Evolutionary conservation across 2,329 filamentous ascomycete genomes (phyloP), one percentile per base, ranked within the genome.

Genomic region (Berkeleyomyces basicola): DNA sequence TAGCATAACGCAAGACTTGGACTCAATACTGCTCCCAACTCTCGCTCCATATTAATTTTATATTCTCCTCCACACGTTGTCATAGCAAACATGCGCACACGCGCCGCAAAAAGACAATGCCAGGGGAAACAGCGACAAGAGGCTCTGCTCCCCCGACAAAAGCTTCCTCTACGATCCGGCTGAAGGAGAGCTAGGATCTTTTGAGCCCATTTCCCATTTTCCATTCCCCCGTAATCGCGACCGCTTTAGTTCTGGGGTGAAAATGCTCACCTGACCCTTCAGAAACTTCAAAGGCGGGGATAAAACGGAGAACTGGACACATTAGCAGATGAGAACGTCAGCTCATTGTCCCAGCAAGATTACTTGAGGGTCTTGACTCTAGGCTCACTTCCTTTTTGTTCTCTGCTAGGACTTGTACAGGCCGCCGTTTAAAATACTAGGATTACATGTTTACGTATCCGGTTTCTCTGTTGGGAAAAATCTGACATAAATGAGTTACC

Each of bases 101-200:
- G 33, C n/a, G 14, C 51, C 51, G 14, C 51, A 23, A 55, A 31
- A 55, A 7, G n/a, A 55, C 31, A 23, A 23, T 23, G 23, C 23
- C 23, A 23, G 33, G n/a, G 31, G 51, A 55, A 11, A 46, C 33
- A 39, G 16, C 36, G 51, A 55, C 14, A 36, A 14, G 23, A 31
- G 31, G 33, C 36, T 11, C 31, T 55, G 7, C 51, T 31, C 33
- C 1, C 37, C 10, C 51, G 14, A 55, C 51, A 37, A 37, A 7
- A 37, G 31, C 33, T 36, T 33, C 33, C 11, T 55, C 33, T n/a
- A 37, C 23, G 36, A n/a, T 36, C 51, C 36, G 51, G 51, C 33
- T 55, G 51, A 55, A 55, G 16, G 51, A 55, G 16, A 55, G 51
- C 51, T 55, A 55, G 51, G 51, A 55, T 55, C 51, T 14, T 55